Percentiles rank a stretch among this genome's conserved stretches.
Evolutionary conservation across 2,329 filamentous ascomycete species (phyloP).

Genomic region (Claviceps lovelessii): DNA sequence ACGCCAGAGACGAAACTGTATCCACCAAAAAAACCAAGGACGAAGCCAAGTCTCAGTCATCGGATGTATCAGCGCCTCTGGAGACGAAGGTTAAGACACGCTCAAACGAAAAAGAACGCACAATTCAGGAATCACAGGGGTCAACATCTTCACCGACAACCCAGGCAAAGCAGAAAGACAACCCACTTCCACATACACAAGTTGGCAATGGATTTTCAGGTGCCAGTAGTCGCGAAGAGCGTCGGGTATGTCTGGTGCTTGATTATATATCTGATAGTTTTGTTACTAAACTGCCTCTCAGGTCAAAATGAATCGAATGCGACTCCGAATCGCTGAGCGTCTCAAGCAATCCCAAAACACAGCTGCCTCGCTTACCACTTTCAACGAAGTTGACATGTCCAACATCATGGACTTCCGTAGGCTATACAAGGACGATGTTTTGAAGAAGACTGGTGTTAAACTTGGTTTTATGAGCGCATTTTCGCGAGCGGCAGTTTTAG

Average conservation of each 20-base stretch:
- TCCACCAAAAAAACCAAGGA: slow-evolving; percentile 17
- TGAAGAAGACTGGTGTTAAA: slow-evolving; percentile 95
- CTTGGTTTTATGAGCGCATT: slow-evolving; percentile 99
- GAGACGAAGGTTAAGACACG: slow-evolving; percentile 12
- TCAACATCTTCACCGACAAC: slow-evolving; percentile 13
- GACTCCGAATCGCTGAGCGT: slow-evolving; percentile 88
- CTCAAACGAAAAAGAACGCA: slow-evolving; percentile 12
- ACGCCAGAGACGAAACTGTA: slow-evolving; percentile 24
- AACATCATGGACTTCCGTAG: slow-evolving; percentile 94
- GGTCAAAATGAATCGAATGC: slow-evolving; percentile 99
- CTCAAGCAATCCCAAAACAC: slow-evolving; percentile 99
- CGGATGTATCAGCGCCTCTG: not conserved
- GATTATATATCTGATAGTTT: not conserved
- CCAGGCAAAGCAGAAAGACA: slow-evolving; percentile 15
- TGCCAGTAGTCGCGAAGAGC: slow-evolving; percentile 68
- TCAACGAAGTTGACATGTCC: slow-evolving; percentile 99
- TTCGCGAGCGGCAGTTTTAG: slow-evolving; percentile 73
- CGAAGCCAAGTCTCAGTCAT: not conserved
- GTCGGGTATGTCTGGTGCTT: slow-evolving; percentile 48
- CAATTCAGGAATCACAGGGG: slow-evolving; percentile 24
- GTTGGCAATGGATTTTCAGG: slow-evolving; percentile 10
- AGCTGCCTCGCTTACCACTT: slow-evolving; percentile 89
- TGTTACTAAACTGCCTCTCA: slow-evolving; percentile 21
- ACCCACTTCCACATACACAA: slow-evolving; percentile 10
- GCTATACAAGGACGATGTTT: slow-evolving; percentile 87